phyloP scores from a whole-genome alignment of 768 basidiomycete genomes.

The Lactarius tabidus region DNA sequence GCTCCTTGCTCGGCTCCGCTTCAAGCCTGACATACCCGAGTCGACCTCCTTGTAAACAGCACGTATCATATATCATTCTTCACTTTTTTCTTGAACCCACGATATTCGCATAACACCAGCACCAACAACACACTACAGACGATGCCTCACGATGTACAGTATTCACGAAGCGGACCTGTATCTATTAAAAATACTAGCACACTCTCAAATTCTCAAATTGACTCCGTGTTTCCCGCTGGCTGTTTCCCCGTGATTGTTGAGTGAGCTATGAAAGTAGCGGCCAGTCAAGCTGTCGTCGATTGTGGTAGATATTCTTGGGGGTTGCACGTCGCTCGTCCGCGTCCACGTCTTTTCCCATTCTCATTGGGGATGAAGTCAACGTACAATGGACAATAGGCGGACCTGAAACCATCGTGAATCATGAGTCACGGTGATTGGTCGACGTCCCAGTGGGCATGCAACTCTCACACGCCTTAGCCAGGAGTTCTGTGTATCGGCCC shows the following conservation, averaged over 20 bases:
- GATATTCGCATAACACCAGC: background rate
- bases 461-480: background rate
- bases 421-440: background rate
- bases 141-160: background rate
- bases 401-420: background rate
- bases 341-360: background rate
- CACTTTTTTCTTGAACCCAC: background rate
- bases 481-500: background rate
- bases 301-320: background rate
- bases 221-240: background rate
- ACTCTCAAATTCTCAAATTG: background rate
- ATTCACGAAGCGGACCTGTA: background rate
- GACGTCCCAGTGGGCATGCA: background rate
- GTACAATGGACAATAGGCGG: background rate
- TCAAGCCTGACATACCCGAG: conserved; percentile 55
- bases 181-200: background rate
- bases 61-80: background rate
- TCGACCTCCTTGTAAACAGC: conserved; percentile 47
- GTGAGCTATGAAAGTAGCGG: background rate
- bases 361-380: background rate
- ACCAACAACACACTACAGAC: background rate
- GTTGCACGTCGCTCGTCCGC: background rate
- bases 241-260: background rate
- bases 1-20: conserved; percentile 59
- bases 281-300: background rate